Percentiles rank a stretch among this genome's conserved stretches.
These are phyloP conservation scores for Grigorovia yakushimaensis DNA, from an alignment of 805 yeast genomes.

Conservation along the genomic window DNA sequence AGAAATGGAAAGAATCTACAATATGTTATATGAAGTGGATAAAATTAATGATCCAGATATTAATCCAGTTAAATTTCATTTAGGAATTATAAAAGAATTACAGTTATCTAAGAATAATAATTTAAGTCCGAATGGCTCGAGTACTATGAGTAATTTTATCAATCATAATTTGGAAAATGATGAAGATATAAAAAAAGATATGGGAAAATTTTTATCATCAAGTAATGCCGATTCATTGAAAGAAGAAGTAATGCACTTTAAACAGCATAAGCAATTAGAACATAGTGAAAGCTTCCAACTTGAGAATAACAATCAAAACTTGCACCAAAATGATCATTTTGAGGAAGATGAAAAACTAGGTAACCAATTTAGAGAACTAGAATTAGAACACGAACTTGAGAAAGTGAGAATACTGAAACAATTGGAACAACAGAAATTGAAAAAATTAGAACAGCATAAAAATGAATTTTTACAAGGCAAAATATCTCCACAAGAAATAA, in stretches of 20 bases:
- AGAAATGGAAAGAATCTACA: conserved; percentile 66
- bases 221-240: conserved; percentile 20
- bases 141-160: neutral
- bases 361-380: neutral
- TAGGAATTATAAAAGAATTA: conserved; percentile 26
- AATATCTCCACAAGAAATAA: neutral
- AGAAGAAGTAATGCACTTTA: conserved; percentile 27
- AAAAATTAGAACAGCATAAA: neutral
- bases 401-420: neutral
- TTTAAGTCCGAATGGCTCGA: neutral
- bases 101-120: conserved; percentile 18
- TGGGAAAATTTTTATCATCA: conserved; percentile 17
- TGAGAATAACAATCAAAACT: neutral
- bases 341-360: neutral
- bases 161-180: neutral
- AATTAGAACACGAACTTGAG: conserved; percentile 1
- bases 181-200: conserved; percentile 16
- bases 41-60: conserved; percentile 28
- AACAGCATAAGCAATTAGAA: conserved; percentile 22
- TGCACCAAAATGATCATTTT: neutral
- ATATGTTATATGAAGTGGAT: conserved; percentile 50
- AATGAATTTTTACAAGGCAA: neutral
- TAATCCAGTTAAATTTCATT: conserved; percentile 26
- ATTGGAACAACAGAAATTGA: neutral
- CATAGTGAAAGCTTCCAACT: neutral